A percentile compares a stretch with the other conserved stretches of the same genome.
Conservation (phyloP, 441 rosid species). For the Euphorbia schlechtendalii region DNA sequence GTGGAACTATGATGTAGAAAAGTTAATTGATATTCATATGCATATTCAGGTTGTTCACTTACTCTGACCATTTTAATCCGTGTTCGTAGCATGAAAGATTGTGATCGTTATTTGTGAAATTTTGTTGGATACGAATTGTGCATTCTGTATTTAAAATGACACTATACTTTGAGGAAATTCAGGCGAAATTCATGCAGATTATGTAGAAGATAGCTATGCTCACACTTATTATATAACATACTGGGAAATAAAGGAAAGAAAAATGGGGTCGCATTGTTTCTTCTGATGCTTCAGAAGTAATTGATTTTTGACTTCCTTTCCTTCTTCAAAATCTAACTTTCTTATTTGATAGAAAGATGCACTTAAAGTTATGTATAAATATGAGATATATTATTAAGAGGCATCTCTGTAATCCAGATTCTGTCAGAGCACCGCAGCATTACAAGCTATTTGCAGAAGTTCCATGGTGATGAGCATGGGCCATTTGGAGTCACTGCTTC, state of each 20-base stretch:
- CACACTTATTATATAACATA: background rate
- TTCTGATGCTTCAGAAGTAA: background rate
- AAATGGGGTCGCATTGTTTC: background rate
- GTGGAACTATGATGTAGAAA: background rate
- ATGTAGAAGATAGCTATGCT: slow-evolving; percentile 5
- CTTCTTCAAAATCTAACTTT: background rate
- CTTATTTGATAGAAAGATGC: slow-evolving; percentile 4
- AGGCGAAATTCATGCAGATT: background rate
- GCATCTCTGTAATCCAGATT: slow-evolving; percentile 45
- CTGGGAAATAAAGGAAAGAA: background rate
- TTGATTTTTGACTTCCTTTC: background rate
- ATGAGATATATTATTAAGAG: slow-evolving; percentile 12
- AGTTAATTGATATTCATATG: background rate
- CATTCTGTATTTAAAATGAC: slow-evolving; percentile 3
- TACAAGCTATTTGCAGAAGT: slow-evolving; percentile 84
- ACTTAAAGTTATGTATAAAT: background rate
- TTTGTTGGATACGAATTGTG: slow-evolving; percentile 2
- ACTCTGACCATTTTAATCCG: no score
- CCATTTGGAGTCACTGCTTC: slow-evolving; percentile 94
- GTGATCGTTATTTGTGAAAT: no score
- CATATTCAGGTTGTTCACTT: background rate
- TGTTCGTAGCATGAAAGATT: no score
- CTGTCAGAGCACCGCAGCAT: slow-evolving; percentile 95
- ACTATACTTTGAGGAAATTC: background rate
- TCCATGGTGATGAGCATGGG: slow-evolving; percentile 94